Conservation (phyloP, 2,329 filamentous ascomycete species). For the Anisogramma anomala region DNA sequence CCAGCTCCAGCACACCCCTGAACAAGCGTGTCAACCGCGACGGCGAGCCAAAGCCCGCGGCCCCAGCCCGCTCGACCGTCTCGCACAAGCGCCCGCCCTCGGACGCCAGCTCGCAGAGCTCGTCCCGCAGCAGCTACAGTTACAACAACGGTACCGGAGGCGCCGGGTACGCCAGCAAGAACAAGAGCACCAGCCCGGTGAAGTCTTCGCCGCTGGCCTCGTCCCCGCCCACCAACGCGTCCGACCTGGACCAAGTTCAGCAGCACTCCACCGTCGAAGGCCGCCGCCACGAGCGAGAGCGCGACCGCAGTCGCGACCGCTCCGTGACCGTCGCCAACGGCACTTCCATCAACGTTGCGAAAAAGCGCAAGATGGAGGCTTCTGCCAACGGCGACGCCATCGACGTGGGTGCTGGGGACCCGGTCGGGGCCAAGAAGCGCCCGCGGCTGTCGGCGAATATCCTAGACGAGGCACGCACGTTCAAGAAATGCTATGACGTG, state of each 20-base stretch:
- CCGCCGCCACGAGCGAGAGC: conserved; percentile 14
- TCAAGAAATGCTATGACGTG: conserved; percentile 44
- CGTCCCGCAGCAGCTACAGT: conserved; percentile 34
- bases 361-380: conserved; percentile 18
- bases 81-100: conserved; percentile 20
- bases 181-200: conserved; percentile 44
- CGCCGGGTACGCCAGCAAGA: conserved; percentile 28
- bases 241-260: conserved; percentile 41
- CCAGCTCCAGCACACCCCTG: conserved; percentile 46
- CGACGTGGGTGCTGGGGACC: conserved; percentile 17
- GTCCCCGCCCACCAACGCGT: conserved; percentile 54
- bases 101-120: conserved; percentile 35
- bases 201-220: conserved; percentile 57
- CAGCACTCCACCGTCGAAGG: conserved; percentile 9
- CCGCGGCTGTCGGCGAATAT: conserved; percentile 35
- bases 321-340: conserved; percentile 18
- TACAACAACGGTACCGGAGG: conserved; percentile 24
- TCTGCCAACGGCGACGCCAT: conserved; percentile 13
- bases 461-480: conserved; percentile 41
- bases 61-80: conserved; percentile 4
- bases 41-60: conserved; percentile 18
- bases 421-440: conserved; percentile 28
- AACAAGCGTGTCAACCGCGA: conserved; percentile 46
- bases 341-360: conserved; percentile 17
- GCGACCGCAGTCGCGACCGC: conserved; percentile 15